Evolutionary conservation across 2,329 filamentous ascomycete genomes (phyloP), one percentile per base, ranked within the genome.

Genomic region (Cercospora citrullina): DNA sequence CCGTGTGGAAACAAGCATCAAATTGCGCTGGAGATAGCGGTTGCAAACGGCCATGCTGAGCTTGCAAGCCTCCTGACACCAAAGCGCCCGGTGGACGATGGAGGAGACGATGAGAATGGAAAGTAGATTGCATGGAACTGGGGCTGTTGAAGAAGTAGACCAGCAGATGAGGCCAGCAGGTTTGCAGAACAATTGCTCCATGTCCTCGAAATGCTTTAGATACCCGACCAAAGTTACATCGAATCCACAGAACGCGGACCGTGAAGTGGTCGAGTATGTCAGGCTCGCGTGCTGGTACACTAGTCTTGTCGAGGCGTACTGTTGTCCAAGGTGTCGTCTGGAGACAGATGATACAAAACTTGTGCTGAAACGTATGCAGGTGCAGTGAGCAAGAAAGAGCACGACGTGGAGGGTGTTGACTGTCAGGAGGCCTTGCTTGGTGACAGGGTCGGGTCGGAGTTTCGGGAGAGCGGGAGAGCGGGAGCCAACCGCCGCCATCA

Each of bases 1-100:
- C n/a, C 26, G 23, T 68, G 68, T 36, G 68, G 69, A 23, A 70
- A 70, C 23, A 65, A 67, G n/a, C 65, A 66, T 53, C 33, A 55
- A 14, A 68, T 58, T 21, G 60, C 68, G 12, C 57, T 63, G 26
- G 60, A 68, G 66, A 18, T 64, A 31, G 66, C 70, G 26, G 39
- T 65, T 16, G 26, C 28, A 5, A 36, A 65, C 10, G 64, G 64
- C 31, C 55, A 67, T 39, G 58, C 62, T 33, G 64, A 69, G 28
- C 48, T 67, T 21, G 67, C 57, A 3, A 31, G 64, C 51, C 36
- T 65, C 1, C 42, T 65, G 12, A 64, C 16, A 30, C 48, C 33
- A 18, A 12, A 63, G 30, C 5, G 18, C 21, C 5, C 12, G 12
- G 21, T 23, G 12, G 45, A 26, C 0, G 45, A 3, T 2, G 18